Evolutionary conservation across 108 stramenopile species (phyloP).

Genomic region (Hondaea fermentalgiana): DNA sequence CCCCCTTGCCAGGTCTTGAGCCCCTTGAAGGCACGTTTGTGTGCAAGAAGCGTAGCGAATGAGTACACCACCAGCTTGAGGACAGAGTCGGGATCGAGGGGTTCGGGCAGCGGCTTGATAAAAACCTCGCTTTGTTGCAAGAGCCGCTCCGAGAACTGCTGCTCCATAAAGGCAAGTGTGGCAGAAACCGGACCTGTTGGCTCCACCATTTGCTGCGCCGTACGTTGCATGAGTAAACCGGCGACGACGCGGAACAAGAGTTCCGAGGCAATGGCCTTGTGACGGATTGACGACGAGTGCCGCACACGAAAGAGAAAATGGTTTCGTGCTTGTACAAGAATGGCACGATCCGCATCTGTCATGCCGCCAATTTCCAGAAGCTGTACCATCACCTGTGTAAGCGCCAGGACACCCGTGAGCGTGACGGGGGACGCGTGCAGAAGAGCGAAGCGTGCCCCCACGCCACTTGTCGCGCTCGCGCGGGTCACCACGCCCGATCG

Average conservation of each 20-base stretch:
- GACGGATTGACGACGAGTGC: background rate
- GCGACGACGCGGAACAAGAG: background rate
- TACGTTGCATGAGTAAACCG: background rate
- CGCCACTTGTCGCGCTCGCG: background rate
- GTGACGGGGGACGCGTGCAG: background rate
- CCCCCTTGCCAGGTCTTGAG: background rate
- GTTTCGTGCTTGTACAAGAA: background rate
- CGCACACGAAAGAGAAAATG: background rate
- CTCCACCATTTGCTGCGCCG: background rate
- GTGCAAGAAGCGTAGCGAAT: background rate
- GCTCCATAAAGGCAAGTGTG: constrained; percentile 4
- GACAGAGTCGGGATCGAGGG: background rate
- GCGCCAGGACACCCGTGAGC: background rate
- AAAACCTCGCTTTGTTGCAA: background rate
- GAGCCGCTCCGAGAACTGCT: background rate
- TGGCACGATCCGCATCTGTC: background rate
- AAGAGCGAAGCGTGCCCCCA: background rate
- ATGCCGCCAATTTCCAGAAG: background rate
- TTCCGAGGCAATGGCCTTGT: background rate
- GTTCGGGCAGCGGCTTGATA: background rate
- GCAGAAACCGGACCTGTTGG: background rate
- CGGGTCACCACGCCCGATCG: background rate
- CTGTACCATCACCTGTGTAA: background rate
- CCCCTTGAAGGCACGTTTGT: background rate
- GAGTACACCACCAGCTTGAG: background rate